Evolutionary conservation across 2,329 filamentous ascomycete species (phyloP).

Genomic region (Aureobasidium sp.): DNA sequence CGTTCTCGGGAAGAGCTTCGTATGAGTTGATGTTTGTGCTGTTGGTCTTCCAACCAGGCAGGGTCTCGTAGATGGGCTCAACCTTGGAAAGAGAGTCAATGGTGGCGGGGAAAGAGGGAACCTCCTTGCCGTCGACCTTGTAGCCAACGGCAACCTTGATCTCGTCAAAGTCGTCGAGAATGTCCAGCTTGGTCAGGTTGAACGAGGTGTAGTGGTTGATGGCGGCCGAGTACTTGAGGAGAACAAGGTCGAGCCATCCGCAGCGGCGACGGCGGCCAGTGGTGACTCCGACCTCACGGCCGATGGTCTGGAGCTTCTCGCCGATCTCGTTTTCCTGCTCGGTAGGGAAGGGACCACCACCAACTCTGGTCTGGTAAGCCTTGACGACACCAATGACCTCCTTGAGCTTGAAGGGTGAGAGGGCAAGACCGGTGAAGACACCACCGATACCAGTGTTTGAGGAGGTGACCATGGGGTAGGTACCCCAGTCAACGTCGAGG

Average conservation of each 20-base stretch:
- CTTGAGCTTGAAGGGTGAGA: slow-evolving; percentile 52
- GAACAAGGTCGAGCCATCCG: slow-evolving; percentile 59
- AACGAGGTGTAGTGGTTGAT: slow-evolving; percentile 60
- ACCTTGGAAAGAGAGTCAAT: slow-evolving; percentile 48
- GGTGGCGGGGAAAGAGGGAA: slow-evolving; percentile 59
- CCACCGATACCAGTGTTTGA: slow-evolving; percentile 53
- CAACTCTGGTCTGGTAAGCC: slow-evolving; percentile 52
- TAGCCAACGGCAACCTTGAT: slow-evolving; percentile 71
- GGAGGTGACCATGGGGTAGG: slow-evolving; percentile 53
- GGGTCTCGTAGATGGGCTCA: slow-evolving; percentile 58
- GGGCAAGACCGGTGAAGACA: slow-evolving; percentile 52
- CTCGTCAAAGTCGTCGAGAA: slow-evolving; percentile 64
- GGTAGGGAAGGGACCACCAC: slow-evolving; percentile 57
- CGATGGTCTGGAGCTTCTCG: slow-evolving; percentile 47
- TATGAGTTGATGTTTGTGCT: slow-evolving; percentile 53
- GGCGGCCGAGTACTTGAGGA: slow-evolving; percentile 55
- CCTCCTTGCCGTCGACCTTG: slow-evolving; percentile 44
- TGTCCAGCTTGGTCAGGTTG: slow-evolving; percentile 59
- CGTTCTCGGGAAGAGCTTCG: slow-evolving; percentile 54
- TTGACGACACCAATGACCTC: slow-evolving; percentile 59
- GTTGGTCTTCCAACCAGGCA: slow-evolving; percentile 60
- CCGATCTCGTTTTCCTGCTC: slow-evolving; percentile 52
- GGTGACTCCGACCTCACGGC: slow-evolving; percentile 47
- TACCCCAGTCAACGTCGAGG: slow-evolving; percentile 56
- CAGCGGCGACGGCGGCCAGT: slow-evolving; percentile 54